Evolutionary conservation across 805 yeast genomes (phyloP), one percentile per base, ranked within the genome.

Genomic region (Candida ascalaphidarum): DNA sequence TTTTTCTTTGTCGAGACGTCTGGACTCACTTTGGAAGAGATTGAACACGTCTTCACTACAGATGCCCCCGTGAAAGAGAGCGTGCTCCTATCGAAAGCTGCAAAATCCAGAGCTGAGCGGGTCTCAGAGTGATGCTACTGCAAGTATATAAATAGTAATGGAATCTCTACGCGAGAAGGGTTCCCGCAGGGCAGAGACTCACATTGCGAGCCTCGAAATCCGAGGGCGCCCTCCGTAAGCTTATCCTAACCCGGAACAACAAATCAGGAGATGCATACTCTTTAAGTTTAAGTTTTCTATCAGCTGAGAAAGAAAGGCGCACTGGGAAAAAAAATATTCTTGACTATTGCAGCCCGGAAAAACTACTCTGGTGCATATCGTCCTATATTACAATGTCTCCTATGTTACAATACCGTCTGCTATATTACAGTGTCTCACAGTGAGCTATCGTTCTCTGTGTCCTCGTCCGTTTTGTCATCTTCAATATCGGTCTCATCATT

Each of bases 401-500:
- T 13, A 4, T 18, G 22, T 7, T n/a, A 21, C 8, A 21, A 11
- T n/a, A 21, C 23, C 23, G 11, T 14, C 13, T n/a, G 11, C 11
- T 21, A 11, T n/a, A n/a, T 14, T n/a, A 21, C 11, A n/a, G 23
- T 21, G 12, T 7, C 23, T n/a, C 23, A 21, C 7, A 14, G 11
- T 10, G 11, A 5, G 8, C 11, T n/a, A 30, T 12, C 9, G 17
- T 10, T 26, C 14, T 14, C 13, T 5, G 21, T 28, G 11, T 48
- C 53, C 13, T 39, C 48, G 25, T 49, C 57, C 17, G 52, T 47
- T 22, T 41, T 44, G 26, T 40, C 52, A 25, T 50, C 51, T 30
- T 58, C 63, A 19, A 52, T 43, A 29, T 58, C 63, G 2, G 63
- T 56, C 21, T 48, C 61, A 35, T 56, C 65, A 29, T 48, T 43